Conservation (phyloP, 345 rosid genomes). For the Triadica sebifera region DNA sequence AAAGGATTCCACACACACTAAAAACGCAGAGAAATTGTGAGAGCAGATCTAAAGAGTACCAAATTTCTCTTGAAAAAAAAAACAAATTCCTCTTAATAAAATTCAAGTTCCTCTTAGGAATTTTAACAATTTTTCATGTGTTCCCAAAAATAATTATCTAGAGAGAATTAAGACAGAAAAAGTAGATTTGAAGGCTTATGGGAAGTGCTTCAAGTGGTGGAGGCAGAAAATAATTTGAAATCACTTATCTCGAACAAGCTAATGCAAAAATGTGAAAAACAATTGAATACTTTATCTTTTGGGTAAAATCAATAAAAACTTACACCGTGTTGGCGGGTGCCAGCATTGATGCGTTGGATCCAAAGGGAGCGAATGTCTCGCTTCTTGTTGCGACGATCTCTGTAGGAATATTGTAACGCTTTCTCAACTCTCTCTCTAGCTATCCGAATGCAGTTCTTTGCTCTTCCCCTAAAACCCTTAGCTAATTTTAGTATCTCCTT, state of each 20-base stretch:
- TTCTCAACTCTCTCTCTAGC: constrained; percentile 96
- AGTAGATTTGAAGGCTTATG: too few relatives aligned
- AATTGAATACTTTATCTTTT: neutral
- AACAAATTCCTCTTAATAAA: too few relatives aligned
- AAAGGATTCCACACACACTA: too few relatives aligned
- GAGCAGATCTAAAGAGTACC: too few relatives aligned
- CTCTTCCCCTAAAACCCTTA: constrained; percentile 90
- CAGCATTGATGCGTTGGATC: constrained; percentile 95
- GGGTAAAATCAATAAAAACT: neutral
- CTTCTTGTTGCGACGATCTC: constrained; percentile 95
- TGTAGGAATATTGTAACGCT: constrained; percentile 88
- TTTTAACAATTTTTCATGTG: too few relatives aligned
- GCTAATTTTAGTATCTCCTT: constrained; percentile 80
- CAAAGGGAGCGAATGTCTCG: constrained; percentile 95
- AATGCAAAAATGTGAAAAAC: neutral
- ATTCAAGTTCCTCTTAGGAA: too few relatives aligned
- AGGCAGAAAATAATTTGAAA: too few relatives aligned
- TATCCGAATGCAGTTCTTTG: constrained; percentile 87
- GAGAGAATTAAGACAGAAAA: too few relatives aligned
- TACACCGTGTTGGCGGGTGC: constrained; percentile 85
- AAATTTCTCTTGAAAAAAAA: too few relatives aligned
- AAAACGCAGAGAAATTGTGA: too few relatives aligned
- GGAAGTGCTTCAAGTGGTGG: too few relatives aligned
- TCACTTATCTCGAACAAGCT: neutral
- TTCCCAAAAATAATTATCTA: too few relatives aligned